Base-by-base conservation (phyloP, 1,284 basidiomycete species). In the Rhodotorula sp. region DNA sequence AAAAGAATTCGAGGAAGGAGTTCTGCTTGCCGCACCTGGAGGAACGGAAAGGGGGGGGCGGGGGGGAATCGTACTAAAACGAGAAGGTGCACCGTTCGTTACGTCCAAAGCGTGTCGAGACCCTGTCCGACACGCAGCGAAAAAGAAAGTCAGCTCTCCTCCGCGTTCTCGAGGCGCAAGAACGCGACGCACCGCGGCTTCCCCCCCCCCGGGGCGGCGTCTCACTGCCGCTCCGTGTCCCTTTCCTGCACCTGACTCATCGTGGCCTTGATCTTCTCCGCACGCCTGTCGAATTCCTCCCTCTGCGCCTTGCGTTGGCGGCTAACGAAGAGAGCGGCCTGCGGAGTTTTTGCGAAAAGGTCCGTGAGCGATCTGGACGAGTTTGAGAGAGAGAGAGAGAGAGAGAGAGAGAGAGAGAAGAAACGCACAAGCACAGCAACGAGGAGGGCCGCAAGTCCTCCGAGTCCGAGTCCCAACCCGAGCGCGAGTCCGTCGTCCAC, bases 391-490 rank as follows among this genome's bases (percentile, higher is more conserved):
- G 11, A 26, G 15, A 15, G 2, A n/a, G n/a, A n/a, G 62, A 0
- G 58, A 52, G 10, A 2, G 11, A 26, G 15, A 15, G 2, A n/a
- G 62, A 0, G 58, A 52, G 10, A 2, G 11, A 26, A 7, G 22
- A 1, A 15, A 56, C 67, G 28, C 16, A 68, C 67, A 20, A 56
- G 24, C 3, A 57, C 24, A 13, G 53, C 53, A 16, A 68, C 13
- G 10, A 68, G 37, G 10, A 68, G 37, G 0, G 67, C 53, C 13
- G 58, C 54, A 30, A 69, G 26, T 1, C 68, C 68, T 1, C 68
- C 68, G 2, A 69, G 26, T 5, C 68, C 68, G 22, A 66, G 48
- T 0, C 68, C 64, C 16, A 69, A 28, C 0, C 68, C 68, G 0
- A 66, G 55, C 16, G 68, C 68, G 26, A 69, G 52, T 1, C 59